Evolutionary conservation across 176 grass and related monocot species (phyloP).

Genomic region (Rhynchospora tenuis): DNA sequence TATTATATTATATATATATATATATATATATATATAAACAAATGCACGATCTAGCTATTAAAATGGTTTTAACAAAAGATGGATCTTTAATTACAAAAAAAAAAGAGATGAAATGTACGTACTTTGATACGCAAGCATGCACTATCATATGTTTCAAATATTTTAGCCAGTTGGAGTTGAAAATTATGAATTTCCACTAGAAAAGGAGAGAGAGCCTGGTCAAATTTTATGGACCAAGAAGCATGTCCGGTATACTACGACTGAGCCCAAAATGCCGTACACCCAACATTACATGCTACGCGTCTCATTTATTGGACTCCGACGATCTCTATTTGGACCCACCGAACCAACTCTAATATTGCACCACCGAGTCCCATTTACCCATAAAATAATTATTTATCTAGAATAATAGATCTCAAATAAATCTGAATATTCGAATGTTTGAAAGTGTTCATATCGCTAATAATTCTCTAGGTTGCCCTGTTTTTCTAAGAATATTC

Average conservation of each 20-base stretch:
- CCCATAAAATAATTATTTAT: neutral
- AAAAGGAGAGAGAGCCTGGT: neutral
- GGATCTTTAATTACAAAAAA: too few species aligned
- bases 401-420: neutral
- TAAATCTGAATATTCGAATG: neutral
- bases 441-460: neutral
- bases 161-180: neutral
- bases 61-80: too few species aligned
- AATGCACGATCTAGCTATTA: too few species aligned
- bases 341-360: neutral
- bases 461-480: neutral
- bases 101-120: too few species aligned
- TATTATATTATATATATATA: too few species aligned
- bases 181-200: neutral
- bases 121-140: too few species aligned
- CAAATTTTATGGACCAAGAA: neutral
- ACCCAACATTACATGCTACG: neutral
- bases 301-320: constrained; percentile 1
- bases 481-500: neutral
- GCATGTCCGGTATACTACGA: neutral
- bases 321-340: neutral
- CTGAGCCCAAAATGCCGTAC: constrained; percentile 2
- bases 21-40: too few species aligned
- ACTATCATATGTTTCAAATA: too few species aligned
- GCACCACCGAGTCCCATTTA: neutral